These are phyloP conservation scores for Trichophyton rubrum DNA, from an alignment of 2,329 filamentous ascomycete genomes.

Conservation along the genomic window DNA sequence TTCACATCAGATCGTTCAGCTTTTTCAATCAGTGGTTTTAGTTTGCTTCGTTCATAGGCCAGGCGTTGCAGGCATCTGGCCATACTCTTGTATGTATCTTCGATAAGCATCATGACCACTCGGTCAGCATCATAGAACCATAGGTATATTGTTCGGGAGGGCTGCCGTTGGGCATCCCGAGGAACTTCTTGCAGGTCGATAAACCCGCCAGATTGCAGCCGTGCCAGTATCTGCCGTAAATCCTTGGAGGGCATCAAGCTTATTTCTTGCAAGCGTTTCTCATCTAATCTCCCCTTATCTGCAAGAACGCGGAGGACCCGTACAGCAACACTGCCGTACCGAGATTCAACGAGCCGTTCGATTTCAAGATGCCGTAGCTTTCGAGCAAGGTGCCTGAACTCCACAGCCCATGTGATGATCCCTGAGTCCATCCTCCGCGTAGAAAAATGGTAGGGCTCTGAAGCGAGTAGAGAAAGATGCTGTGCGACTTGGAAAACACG, in stretches of 20 bases:
- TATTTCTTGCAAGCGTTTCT: constrained; percentile 70
- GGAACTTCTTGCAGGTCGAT: constrained; percentile 91
- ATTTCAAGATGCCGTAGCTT: constrained; percentile 64
- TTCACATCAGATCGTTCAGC: constrained; percentile 76
- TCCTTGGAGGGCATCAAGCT: constrained; percentile 77
- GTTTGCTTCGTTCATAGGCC: constrained; percentile 58
- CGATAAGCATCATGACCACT: constrained; percentile 56
- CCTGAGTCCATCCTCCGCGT: constrained; percentile 33
- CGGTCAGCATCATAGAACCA: constrained; percentile 80
- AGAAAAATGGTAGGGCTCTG: constrained; percentile 28
- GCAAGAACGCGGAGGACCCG: constrained; percentile 76
- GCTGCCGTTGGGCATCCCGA: constrained; percentile 67
- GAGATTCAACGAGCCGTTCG: constrained; percentile 66
- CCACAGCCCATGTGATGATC: constrained; percentile 66
- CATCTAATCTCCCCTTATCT: constrained; percentile 84
- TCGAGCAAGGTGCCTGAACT: constrained; percentile 62
- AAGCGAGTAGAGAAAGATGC: constrained; percentile 39
- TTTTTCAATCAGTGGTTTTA: constrained; percentile 63
- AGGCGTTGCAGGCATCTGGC: constrained; percentile 70
- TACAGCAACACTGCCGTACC: constrained; percentile 62
- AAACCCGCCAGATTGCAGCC: constrained; percentile 74
- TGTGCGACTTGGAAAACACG: constrained; percentile 27
- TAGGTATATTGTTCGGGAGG: constrained; percentile 74
- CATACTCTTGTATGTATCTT: constrained; percentile 84
- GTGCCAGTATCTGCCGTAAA: constrained; percentile 69